Evolutionary conservation across 371 early-diverging fungal genomes (phyloP), one percentile per base, ranked within the genome.

Genomic region (Blakeslea trispora): DNA sequence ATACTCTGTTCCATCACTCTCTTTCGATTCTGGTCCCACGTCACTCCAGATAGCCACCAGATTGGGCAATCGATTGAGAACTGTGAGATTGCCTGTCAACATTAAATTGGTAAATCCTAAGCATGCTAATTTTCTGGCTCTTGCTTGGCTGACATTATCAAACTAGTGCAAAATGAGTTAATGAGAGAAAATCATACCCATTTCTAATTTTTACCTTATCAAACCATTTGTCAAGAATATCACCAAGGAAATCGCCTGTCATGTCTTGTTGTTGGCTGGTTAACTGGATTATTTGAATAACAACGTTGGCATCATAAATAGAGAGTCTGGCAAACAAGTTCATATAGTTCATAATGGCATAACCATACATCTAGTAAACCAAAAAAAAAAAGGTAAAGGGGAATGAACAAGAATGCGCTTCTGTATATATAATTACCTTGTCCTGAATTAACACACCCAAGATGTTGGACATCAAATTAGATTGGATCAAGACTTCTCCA

Each of bases 121-220:
- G 7, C 88, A 88, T 37, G 81, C 80, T 48, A 92, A 70, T 63
- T 91, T 91, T 28, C 90, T 77, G 50, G 85, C 77, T 56, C 86
- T 85, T 28, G 86, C 75, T 55, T 91, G 88, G 1, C 88, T 84
- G 31, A 91, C 75, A 45, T 83, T 84, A 59, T 92, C 93, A 74
- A 87, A 89, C 89, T 90, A 60, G 28, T 18, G 19, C 3, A 14
- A 18, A 5, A 3, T 23, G 14, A 39, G 23, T 28, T 42, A 14
- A 44, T 46, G 24, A 57, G 40, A 35, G 10, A 34, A 17, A 35
- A 50, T 53, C 13, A 42, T 4, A 3, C 11, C 24, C 11, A 17
- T 45, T 37, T 34, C 42, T 19, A 0, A 5, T 15, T 23, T 34
- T 45, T 72, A 86, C 90, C 81, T 85, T 88, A 35, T 89, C 88